Conservation (phyloP, 2,329 filamentous ascomycete species). For the Podosphaera xanthii region DNA sequence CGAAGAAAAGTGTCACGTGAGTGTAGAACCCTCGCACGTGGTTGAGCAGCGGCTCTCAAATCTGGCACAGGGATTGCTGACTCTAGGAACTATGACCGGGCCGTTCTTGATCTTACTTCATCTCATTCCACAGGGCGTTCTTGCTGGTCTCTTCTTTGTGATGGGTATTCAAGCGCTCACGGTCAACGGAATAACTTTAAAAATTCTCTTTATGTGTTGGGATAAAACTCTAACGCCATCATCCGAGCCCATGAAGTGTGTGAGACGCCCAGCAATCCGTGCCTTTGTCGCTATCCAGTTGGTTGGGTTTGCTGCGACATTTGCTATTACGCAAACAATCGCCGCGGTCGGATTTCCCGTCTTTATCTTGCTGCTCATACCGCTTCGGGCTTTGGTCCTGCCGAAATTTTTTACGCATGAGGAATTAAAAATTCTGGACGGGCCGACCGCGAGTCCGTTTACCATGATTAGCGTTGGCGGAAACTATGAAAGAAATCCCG, state of each 20-base stretch:
- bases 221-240: conserved; percentile 39
- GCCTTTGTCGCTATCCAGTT: conserved; percentile 46
- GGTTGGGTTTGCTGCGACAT: conserved; percentile 50
- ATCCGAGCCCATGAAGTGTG: conserved; percentile 33
- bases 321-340: conserved; percentile 65
- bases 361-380: conserved; percentile 12
- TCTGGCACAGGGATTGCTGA: conserved; percentile 53
- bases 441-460: conserved; percentile 36
- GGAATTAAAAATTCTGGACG: conserved; percentile 24
- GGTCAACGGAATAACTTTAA: conserved; percentile 54
- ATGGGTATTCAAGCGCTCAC: conserved; percentile 64
- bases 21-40: conserved; percentile 32
- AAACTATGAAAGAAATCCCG: conserved; percentile 6
- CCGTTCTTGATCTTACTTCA: conserved; percentile 53
- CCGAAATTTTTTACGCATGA: conserved; percentile 12
- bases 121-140: conserved; percentile 56
- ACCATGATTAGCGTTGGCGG: conserved; percentile 16
- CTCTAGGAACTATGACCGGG: conserved; percentile 56
- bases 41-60: conserved; percentile 65
- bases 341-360: conserved; percentile 57
- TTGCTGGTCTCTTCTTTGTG: conserved; percentile 64
- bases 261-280: conserved; percentile 47
- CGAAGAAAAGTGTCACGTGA: conserved; percentile 32
- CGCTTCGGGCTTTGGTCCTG: conserved; percentile 19
- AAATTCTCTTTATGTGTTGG: conserved; percentile 44